A percentile compares a stretch with the other conserved stretches of the same genome.
phyloP scores from a whole-genome alignment of 179 eudicot genomes.

The Beta macrorhiza region DNA sequence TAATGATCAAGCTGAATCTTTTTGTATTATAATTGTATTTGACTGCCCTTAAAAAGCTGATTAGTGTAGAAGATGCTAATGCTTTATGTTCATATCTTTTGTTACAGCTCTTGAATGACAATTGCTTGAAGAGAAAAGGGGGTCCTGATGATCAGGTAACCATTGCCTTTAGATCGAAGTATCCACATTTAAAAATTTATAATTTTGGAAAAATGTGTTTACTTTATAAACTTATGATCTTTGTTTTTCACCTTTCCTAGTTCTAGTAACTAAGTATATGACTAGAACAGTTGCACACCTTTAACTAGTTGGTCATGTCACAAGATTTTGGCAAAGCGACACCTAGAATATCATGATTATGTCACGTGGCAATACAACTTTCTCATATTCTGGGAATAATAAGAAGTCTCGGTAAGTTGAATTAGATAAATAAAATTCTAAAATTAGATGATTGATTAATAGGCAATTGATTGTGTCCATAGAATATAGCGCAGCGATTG shows the following conservation, averaged over 20 bases:
- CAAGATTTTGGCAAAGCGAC: neutral
- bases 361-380: too few species aligned
- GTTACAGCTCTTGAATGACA: conserved; percentile 62
- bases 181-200: too few species aligned
- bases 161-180: neutral
- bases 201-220: neutral
- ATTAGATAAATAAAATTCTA: too few species aligned
- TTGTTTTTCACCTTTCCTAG: neutral
- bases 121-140: conserved; percentile 62
- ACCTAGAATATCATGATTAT: neutral
- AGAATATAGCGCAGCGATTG: too few species aligned
- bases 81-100: conserved; percentile 25
- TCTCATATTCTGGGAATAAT: too few species aligned
- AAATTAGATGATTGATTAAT: too few species aligned
- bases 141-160: conserved; percentile 62
- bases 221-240: neutral
- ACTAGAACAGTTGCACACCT: conserved; percentile 1
- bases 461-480: too few species aligned
- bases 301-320: neutral
- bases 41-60: conserved; percentile 25
- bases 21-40: conserved; percentile 21
- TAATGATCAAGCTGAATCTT: conserved; percentile 18
- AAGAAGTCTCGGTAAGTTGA: too few species aligned
- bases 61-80: conserved; percentile 33
- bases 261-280: neutral